Evolutionary conservation across 208 protist species (phyloP).

Genomic region (Trypanosomatidae sp.): DNA sequence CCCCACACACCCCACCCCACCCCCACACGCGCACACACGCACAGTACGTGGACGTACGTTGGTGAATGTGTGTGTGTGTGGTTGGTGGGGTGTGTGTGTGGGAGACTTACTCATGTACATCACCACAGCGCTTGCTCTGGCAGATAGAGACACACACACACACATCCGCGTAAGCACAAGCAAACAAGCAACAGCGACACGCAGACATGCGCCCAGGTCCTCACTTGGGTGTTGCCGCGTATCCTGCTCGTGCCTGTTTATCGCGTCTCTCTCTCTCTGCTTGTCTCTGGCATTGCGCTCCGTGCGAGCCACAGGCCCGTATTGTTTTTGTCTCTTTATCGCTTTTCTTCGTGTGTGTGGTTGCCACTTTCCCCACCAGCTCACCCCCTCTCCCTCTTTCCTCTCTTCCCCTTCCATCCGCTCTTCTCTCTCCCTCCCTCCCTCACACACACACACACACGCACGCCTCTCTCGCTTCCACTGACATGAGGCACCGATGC

Average conservation of each 20-base stretch:
- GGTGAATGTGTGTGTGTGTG: neutral
- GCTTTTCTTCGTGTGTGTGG: slow-evolving; percentile 3
- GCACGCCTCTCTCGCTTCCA: neutral
- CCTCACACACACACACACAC: neutral
- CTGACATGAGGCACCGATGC: neutral
- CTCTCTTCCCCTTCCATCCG: neutral
- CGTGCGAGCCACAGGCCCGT: no score
- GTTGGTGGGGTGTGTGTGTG: neutral
- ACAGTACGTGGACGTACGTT: neutral
- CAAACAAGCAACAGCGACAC: slow-evolving; percentile 3
- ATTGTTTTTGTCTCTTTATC: neutral
- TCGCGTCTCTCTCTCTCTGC: no score
- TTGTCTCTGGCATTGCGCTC: no score
- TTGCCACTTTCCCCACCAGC: neutral
- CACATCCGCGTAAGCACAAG: neutral
- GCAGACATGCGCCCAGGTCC: neutral
- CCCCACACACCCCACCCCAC: no score
- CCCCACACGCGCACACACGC: neutral
- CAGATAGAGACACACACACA: slow-evolving; percentile 9
- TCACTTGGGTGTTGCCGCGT: neutral
- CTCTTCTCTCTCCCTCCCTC: neutral
- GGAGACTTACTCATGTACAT: neutral
- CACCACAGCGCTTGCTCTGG: neutral
- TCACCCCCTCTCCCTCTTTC: neutral
- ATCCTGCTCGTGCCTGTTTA: neutral